Evolutionary conservation across 2,329 filamentous ascomycete genomes (phyloP).

Genomic region (Arthrobotrys musiformis): DNA sequence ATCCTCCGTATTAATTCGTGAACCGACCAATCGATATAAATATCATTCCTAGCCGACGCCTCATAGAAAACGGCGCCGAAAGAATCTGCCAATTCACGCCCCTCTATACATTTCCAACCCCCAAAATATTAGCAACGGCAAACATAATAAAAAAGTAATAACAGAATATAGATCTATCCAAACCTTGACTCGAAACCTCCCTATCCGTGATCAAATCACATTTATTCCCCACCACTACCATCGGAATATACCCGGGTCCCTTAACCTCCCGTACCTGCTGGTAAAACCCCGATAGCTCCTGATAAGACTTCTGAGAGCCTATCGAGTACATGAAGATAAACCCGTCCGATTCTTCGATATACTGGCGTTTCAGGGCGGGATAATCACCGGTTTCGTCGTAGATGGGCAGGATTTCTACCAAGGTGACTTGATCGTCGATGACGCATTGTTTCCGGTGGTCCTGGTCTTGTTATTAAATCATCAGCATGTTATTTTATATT

Average conservation of each 20-base stretch:
- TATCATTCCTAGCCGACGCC: neutral
- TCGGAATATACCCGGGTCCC: slow-evolving; percentile 99
- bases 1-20: neutral
- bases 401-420: slow-evolving; percentile 80
- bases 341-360: slow-evolving; percentile 82
- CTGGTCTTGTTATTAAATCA: neutral
- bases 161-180: slow-evolving; percentile 69
- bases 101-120: slow-evolving; percentile 3
- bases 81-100: neutral
- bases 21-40: neutral
- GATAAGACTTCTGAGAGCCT: slow-evolving; percentile 94
- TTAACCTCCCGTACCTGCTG: slow-evolving; percentile 98
- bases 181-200: slow-evolving; percentile 91
- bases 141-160: neutral
- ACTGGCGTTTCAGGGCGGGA: slow-evolving; percentile 81
- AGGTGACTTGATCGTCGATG: slow-evolving; percentile 95
- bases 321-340: slow-evolving; percentile 98
- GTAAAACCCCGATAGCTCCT: slow-evolving; percentile 98
- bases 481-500: no score
- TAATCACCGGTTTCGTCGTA: slow-evolving; percentile 96
- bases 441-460: slow-evolving; percentile 97
- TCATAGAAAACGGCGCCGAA: neutral
- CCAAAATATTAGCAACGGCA: no score
- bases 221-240: slow-evolving; percentile 99
- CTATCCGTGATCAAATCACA: slow-evolving; percentile 94